These are phyloP conservation scores for Boletus coccyginus DNA, from an alignment of 768 basidiomycete species.

Conservation along the genomic window DNA sequence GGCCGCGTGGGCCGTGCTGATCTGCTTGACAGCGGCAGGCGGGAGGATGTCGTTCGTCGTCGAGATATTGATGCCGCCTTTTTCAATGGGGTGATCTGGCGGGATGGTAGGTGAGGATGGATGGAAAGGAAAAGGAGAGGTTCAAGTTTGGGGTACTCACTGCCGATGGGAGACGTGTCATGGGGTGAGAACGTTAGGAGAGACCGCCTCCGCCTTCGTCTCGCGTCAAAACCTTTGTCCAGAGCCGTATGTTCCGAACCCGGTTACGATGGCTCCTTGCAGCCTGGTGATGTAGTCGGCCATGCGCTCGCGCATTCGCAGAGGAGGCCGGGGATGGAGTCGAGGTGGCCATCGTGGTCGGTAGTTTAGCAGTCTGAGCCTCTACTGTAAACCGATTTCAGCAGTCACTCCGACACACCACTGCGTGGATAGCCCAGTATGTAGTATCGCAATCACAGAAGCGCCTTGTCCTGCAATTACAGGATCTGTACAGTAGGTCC, in stretches of 20 bases:
- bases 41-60: constrained; percentile 18
- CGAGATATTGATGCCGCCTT: constrained; percentile 19
- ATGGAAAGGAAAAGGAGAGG: too few relatives aligned
- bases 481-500: too few relatives aligned
- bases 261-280: constrained; percentile 20
- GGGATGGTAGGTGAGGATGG: too few relatives aligned
- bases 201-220: constrained; percentile 18
- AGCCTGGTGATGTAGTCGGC: constrained; percentile 9
- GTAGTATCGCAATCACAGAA: too few relatives aligned
- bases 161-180: too few relatives aligned
- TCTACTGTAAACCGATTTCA: too few relatives aligned
- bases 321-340: too few relatives aligned
- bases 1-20: constrained; percentile 18
- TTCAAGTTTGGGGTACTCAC: too few relatives aligned
- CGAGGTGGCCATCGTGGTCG: neutral
- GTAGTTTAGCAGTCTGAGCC: too few relatives aligned
- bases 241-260: constrained; percentile 16
- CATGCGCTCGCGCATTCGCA: constrained; percentile 13
- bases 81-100: constrained; percentile 17
- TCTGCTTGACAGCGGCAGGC: constrained; percentile 19
- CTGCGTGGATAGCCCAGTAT: too few relatives aligned
- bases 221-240: constrained; percentile 13
- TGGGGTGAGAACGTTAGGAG: constrained; percentile 14
- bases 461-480: too few relatives aligned
- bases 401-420: too few relatives aligned